Evolutionary conservation across 345 rosid species (phyloP).

Genomic region (Salix suchowensis): DNA sequence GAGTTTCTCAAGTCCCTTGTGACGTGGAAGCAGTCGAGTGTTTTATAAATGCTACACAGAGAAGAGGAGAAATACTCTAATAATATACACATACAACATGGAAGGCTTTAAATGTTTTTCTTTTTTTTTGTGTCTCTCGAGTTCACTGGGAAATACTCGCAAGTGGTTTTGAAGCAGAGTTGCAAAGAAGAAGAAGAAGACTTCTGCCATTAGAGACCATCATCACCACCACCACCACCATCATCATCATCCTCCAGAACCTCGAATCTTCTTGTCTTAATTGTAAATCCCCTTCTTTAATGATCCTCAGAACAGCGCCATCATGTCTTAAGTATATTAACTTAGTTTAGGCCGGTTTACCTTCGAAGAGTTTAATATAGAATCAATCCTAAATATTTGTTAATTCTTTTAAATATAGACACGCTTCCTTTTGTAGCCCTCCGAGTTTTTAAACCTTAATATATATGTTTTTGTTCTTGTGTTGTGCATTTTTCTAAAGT

Average conservation of each 20-base stretch:
- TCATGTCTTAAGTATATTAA: conserved; percentile 6
- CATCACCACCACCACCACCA: not conserved
- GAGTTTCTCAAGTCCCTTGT: conserved; percentile 74
- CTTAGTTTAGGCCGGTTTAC: conserved; percentile 7
- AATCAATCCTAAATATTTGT: conserved; percentile 20
- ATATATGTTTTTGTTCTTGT: not conserved
- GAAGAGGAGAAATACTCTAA: conserved; percentile 7
- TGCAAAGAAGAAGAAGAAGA: not conserved
- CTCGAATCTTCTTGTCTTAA: conserved; percentile 25
- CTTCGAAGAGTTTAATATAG: not conserved
- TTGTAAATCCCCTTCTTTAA: conserved; percentile 37
- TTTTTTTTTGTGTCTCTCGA: not conserved
- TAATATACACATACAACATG: conserved; percentile 9
- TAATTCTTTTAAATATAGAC: conserved; percentile 26
- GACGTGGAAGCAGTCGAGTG: conserved; percentile 59
- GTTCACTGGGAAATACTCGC: conserved; percentile 9
- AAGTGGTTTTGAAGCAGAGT: conserved; percentile 24
- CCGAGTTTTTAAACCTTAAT: not conserved
- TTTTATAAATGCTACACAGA: conserved; percentile 12
- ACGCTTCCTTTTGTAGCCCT: not conserved
- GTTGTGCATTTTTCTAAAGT: not conserved
- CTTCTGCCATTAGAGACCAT: not conserved
- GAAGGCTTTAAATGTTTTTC: conserved; percentile 2
- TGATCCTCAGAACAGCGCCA: not conserved
- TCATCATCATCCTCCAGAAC: not conserved